A percentile compares a stretch with the other conserved stretches of the same genome.
Conservation (phyloP, 2,329 filamentous ascomycete genomes). For the Monilinia polystroma region DNA sequence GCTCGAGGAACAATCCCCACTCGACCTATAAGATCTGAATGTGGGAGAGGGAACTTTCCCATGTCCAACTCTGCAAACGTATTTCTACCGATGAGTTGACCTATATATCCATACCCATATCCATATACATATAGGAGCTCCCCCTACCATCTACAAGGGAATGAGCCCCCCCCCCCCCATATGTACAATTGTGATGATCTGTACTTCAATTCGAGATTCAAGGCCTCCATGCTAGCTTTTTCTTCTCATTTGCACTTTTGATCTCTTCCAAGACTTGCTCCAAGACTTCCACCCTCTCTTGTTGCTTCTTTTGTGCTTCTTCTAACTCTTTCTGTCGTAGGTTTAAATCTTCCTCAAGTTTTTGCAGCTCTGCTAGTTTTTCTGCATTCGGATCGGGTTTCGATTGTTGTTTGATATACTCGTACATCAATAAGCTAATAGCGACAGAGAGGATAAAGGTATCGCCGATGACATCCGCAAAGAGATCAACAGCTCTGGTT, state of each 20-base stretch:
- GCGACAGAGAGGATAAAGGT: slow-evolving; percentile 62
- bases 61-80: neutral
- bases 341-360: slow-evolving; percentile 54
- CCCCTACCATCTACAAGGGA: neutral
- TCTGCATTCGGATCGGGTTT: slow-evolving; percentile 60
- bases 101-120: neutral
- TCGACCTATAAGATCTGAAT: neutral
- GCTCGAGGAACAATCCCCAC: neutral
- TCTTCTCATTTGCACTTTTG: slow-evolving; percentile 33
- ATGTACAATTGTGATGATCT: neutral
- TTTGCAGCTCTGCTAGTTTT: slow-evolving; percentile 53
- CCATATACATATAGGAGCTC: too few relatives aligned
- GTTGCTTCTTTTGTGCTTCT: slow-evolving; percentile 45
- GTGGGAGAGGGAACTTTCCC: neutral
- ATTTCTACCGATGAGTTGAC: neutral
- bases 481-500: slow-evolving; percentile 63
- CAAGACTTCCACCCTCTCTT: slow-evolving; percentile 37
- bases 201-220: neutral
- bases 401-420: slow-evolving; percentile 57
- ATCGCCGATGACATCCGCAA: slow-evolving; percentile 65
- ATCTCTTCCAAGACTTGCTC: slow-evolving; percentile 40
- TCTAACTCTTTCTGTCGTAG: slow-evolving; percentile 54
- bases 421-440: slow-evolving; percentile 57
- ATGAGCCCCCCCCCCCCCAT: neutral
- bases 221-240: slow-evolving; percentile 30